Evolutionary conservation across 2,329 filamentous ascomycete species (phyloP).

Genomic region (Rutstroemia sp.): DNA sequence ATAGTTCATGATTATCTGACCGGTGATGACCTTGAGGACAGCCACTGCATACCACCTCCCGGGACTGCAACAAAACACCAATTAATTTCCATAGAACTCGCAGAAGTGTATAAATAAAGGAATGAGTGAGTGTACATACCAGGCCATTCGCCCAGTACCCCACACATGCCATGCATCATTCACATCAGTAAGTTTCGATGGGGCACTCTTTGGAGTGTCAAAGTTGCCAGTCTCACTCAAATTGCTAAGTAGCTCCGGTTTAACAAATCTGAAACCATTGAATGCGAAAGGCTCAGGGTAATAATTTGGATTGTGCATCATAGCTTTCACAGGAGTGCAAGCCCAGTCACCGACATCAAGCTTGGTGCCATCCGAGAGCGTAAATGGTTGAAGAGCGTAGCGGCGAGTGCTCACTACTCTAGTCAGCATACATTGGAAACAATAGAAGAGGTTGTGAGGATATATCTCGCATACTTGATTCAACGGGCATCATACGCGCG

Average conservation of each 20-base stretch:
- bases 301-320: not conserved
- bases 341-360: slow-evolving; percentile 4
- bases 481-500: slow-evolving; percentile 19
- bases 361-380: slow-evolving; percentile 1
- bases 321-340: not conserved
- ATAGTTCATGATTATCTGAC: not conserved
- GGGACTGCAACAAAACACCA: slow-evolving; percentile 1
- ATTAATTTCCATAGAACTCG: too few relatives aligned
- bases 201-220: not conserved
- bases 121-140: too few relatives aligned
- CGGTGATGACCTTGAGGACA: not conserved
- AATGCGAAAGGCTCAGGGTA: not conserved
- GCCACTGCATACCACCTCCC: slow-evolving; percentile 7
- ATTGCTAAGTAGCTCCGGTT: too few relatives aligned
- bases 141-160: slow-evolving; percentile 6
- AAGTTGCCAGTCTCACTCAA: too few relatives aligned
- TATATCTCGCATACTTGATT: slow-evolving; percentile 3
- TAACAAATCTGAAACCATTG: not conserved
- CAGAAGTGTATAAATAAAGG: too few relatives aligned
- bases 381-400: slow-evolving; percentile 5
- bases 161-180: slow-evolving; percentile 2
- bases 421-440: not conserved
- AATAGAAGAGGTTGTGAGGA: not conserved
- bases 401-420: slow-evolving; percentile 3
- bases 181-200: not conserved